Evolutionary conservation across 2,329 filamentous ascomycete genomes (phyloP), one percentile per base, ranked within the genome.

Genomic region (Tympanopsis confertula): DNA sequence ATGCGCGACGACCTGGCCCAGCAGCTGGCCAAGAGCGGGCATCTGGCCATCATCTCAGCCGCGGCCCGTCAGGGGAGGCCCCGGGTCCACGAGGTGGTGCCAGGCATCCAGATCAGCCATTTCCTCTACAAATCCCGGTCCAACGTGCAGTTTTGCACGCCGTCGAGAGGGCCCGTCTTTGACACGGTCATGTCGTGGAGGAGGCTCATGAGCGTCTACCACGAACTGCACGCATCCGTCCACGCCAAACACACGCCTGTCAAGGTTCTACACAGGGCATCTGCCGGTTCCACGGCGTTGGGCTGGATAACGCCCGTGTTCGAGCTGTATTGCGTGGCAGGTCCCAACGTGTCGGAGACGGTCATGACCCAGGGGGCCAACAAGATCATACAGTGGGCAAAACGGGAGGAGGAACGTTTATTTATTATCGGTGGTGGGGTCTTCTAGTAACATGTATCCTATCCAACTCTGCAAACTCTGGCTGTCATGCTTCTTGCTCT

Each of bases 371-470:
- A 89, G 55, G 86, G 82, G 7, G 89, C 88, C 22, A 94, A 91
- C 54, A 80, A 82, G 59, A 77, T 98, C 36, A 79, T 93, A 4
- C 84, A 91, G 52, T 98, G 89, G 88, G 82, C 89, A 2, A 81
- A 85, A 53, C 71, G 79, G 46, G 91, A 98, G 59, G 89, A 96
- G 58, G 88, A 96, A 59, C 70, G 91, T 40, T 65, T 96, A 4
- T 98, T 98, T 53, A 94, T 98, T 42, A 91, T 98, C 52, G 91
- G 91, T 1, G 93, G 91, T n/a, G 91, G 88, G 32, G 89, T 96
- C 47, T 82, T 82, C 49, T 79, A 37, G n/a, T 7, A 7, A 7
- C 22, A 26, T 42, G 33, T 5, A 29, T 29, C 26, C 26, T n/a
- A n/a, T 29, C n/a, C n/a, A n/a, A n/a, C n/a, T n/a, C n/a, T n/a